Percentiles rank a stretch among this genome's conserved stretches.
Conservation (phyloP, 176 grass and related monocot species). For the Aegilops tauschii region DNA sequence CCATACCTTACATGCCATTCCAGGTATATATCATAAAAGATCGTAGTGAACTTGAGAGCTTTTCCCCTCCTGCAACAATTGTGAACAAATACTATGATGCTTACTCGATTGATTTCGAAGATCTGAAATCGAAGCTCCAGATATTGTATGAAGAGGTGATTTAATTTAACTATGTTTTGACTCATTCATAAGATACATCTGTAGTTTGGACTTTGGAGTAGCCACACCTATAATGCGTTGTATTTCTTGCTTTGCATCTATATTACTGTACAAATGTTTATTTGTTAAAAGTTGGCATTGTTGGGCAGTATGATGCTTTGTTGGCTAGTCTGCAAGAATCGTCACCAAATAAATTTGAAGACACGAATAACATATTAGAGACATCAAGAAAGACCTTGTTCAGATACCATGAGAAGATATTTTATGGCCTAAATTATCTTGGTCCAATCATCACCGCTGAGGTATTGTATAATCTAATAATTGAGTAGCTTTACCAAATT, state of each 20-base stretch:
- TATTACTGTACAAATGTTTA: background rate
- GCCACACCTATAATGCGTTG: constrained; percentile 3
- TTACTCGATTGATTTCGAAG: constrained; percentile 44
- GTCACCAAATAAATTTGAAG: constrained; percentile 53
- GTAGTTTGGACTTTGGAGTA: background rate
- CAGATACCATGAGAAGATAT: constrained; percentile 52
- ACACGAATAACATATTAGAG: constrained; percentile 54
- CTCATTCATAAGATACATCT: constrained; percentile 8
- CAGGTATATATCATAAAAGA: constrained; percentile 54
- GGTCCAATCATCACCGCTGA: constrained; percentile 51
- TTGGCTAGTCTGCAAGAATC: constrained; percentile 58
- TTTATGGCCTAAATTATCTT: constrained; percentile 47
- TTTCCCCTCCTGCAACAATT: constrained; percentile 37
- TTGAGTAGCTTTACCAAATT: background rate
- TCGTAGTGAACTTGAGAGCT: constrained; percentile 46
- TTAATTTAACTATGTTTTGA: constrained; percentile 22
- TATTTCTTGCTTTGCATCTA: background rate
- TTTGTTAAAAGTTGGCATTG: constrained; percentile 15
- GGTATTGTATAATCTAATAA: constrained; percentile 35
- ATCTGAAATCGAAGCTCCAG: constrained; percentile 49
- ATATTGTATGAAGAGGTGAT: constrained; percentile 43
- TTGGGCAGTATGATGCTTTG: constrained; percentile 45
- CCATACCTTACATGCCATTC: constrained; percentile 25
- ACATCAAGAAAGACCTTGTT: constrained; percentile 53
- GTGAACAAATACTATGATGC: constrained; percentile 59